Percentiles rank a stretch among this genome's conserved stretches.
Conservation (phyloP, 2,329 filamentous ascomycete genomes). For the Sporothrix brunneoviolacea region DNA sequence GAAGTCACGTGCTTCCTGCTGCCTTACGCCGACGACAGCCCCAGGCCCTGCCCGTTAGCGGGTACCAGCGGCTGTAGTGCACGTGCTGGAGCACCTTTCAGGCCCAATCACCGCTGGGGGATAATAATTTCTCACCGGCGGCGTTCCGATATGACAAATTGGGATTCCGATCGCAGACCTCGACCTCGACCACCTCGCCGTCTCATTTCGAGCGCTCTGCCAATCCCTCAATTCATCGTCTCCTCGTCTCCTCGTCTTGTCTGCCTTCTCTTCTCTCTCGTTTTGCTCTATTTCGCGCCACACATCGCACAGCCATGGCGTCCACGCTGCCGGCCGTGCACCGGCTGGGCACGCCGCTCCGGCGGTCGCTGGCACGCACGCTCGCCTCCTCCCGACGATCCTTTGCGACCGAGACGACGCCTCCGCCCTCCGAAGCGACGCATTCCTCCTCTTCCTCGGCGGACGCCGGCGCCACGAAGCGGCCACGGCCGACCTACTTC, state of each 20-base stretch:
- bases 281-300: neutral
- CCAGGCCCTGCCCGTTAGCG: slow-evolving; percentile 1
- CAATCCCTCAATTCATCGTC: neutral
- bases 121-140: slow-evolving; percentile 2
- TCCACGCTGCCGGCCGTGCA: slow-evolving; percentile 10
- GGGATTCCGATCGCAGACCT: neutral
- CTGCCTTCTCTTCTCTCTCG: neutral
- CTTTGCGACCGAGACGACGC: slow-evolving; percentile 40
- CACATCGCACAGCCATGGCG: slow-evolving; percentile 6
- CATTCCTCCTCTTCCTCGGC: slow-evolving; percentile 8
- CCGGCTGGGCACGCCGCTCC: slow-evolving; percentile 13
- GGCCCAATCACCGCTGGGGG: neutral
- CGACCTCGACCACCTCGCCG: too few relatives aligned
- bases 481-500: slow-evolving; percentile 47
- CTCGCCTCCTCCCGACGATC: slow-evolving; percentile 25
- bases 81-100: neutral
- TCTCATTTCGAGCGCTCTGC: neutral
- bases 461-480: slow-evolving; percentile 13
- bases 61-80: slow-evolving; percentile 2
- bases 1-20: too few relatives aligned
- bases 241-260: neutral
- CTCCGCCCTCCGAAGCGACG: slow-evolving; percentile 15
- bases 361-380: slow-evolving; percentile 13
- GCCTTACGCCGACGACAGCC: neutral
- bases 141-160: slow-evolving; percentile 9